Evolutionary conservation across 2,329 filamentous ascomycete genomes (phyloP).

Genomic region (Colletotrichum lentis): DNA sequence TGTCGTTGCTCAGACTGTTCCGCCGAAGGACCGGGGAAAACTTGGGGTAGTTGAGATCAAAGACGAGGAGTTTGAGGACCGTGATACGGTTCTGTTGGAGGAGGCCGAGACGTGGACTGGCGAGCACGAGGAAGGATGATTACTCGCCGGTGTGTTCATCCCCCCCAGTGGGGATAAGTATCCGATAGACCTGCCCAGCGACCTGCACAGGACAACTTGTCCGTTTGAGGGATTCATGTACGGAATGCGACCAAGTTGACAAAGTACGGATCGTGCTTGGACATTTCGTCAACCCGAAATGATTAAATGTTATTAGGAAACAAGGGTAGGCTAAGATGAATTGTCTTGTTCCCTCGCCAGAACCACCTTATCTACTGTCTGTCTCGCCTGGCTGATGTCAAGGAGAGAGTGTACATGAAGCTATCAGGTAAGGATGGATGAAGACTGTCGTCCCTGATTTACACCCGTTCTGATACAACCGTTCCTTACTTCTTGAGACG

Average conservation of each 20-base stretch:
- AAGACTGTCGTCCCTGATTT: too few relatives aligned
- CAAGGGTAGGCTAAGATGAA: background rate
- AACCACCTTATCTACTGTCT: too few relatives aligned
- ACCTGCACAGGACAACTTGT: too few relatives aligned
- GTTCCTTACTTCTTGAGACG: too few relatives aligned
- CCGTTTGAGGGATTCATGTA: background rate
- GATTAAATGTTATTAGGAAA: background rate
- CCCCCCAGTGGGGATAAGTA: too few relatives aligned
- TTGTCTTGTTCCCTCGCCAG: too few relatives aligned
- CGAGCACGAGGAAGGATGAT: background rate
- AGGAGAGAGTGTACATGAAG: too few relatives aligned
- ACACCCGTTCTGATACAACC: too few relatives aligned
- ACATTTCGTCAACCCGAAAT: background rate
- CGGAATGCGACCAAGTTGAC: background rate
- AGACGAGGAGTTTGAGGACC: conserved; percentile 36
- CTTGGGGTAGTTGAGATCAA: conserved; percentile 29
- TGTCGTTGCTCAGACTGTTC: conserved; percentile 74
- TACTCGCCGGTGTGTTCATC: background rate
- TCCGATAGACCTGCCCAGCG: too few relatives aligned
- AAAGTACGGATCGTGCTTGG: background rate
- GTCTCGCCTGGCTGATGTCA: too few relatives aligned
- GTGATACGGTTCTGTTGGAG: conserved; percentile 11
- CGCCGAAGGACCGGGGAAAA: conserved; percentile 43
- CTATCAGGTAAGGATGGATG: too few relatives aligned
- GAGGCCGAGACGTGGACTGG: conserved; percentile 14